Conservation (phyloP, 257 asterid genomes). For the Linaria vulgaris region DNA sequence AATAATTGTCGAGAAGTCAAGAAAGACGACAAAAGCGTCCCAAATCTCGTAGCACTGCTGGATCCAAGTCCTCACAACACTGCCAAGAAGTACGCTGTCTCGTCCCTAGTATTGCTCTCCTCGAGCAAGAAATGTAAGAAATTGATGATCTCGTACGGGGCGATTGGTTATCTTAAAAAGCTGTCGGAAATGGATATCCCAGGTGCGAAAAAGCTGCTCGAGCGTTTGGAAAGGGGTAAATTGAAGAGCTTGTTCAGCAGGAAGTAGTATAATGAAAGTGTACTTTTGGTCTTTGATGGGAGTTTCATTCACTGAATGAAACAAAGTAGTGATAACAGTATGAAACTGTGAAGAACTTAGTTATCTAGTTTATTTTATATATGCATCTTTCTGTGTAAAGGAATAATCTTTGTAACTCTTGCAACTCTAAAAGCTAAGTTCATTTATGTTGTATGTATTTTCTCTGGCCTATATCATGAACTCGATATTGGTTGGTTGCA, state of each 20-base stretch:
- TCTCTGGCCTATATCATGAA: not conserved
- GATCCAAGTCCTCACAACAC: constrained; percentile 78
- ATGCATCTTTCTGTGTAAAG: constrained; percentile 20
- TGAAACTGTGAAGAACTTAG: constrained; percentile 17
- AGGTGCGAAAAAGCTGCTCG: constrained; percentile 72
- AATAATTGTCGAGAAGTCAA: constrained; percentile 63
- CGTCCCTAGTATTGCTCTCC: constrained; percentile 60
- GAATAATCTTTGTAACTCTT: constrained; percentile 30
- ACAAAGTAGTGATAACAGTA: constrained; percentile 25
- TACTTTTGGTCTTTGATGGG: constrained; percentile 25
- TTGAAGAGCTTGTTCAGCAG: constrained; percentile 66
- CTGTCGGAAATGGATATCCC: constrained; percentile 66
- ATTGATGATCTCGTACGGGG: constrained; percentile 88
- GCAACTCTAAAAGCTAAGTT: not conserved
- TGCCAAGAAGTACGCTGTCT: constrained; percentile 76
- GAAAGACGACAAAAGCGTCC: constrained; percentile 67
- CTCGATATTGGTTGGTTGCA: too few species aligned
- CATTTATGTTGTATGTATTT: not conserved
- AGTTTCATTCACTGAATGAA: constrained; percentile 63
- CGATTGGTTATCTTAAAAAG: constrained; percentile 80
- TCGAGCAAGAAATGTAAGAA: constrained; percentile 80
- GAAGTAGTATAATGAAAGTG: constrained; percentile 46
- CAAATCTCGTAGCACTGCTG: constrained; percentile 72
- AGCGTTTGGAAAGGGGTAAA: constrained; percentile 68
- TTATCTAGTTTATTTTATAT: constrained; percentile 22